phyloP scores from a whole-genome alignment of 768 basidiomycete species.

The Suillus occidentalis region DNA sequence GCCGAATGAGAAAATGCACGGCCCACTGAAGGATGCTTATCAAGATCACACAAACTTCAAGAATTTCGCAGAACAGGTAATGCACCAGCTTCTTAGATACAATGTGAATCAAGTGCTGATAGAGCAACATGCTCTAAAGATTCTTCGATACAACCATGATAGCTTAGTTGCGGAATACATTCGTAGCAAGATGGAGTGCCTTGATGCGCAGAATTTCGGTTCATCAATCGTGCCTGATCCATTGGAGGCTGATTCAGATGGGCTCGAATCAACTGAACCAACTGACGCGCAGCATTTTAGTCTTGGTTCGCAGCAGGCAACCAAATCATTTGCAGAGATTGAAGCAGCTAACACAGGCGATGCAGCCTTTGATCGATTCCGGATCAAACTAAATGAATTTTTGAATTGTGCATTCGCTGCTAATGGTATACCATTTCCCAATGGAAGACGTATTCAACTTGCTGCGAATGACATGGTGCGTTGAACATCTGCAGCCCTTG shows the following conservation, averaged over 20 bases:
- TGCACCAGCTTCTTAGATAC: no score
- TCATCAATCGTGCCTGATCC: no score
- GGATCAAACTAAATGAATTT: conserved; percentile 4
- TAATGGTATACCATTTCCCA: neutral
- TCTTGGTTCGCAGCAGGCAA: neutral
- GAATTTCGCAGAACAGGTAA: neutral
- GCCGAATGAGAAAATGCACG: neutral
- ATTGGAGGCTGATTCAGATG: no score
- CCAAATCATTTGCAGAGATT: neutral
- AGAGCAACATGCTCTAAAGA: no score
- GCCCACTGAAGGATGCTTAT: neutral
- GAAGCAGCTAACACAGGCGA: neutral
- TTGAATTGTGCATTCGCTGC: conserved; percentile 1
- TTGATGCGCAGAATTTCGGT: neutral
- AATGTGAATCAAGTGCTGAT: no score
- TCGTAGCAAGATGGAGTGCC: neutral
- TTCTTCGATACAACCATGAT: conserved; percentile 25
- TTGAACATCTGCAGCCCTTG: no score
- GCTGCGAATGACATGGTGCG: neutral
- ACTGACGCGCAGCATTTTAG: neutral
- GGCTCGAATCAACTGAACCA: no score
- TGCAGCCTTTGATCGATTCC: neutral
- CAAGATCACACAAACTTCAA: neutral
- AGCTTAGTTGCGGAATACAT: neutral
- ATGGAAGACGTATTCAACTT: neutral